Conservation (phyloP, 306 rosid species). For the Dryas octopetala region DNA sequence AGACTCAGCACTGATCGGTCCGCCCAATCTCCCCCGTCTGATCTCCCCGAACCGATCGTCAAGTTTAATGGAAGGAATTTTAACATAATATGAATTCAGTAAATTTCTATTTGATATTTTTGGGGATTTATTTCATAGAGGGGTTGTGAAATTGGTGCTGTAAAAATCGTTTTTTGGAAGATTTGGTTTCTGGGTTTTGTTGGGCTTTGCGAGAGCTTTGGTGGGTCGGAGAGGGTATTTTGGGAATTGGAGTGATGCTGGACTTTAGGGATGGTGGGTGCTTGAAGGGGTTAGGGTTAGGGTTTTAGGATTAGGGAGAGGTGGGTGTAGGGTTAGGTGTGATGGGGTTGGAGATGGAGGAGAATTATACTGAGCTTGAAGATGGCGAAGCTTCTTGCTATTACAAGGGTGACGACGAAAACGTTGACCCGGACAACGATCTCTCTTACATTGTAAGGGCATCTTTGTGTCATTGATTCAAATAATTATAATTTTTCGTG, state of each 20-base stretch:
- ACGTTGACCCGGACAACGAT: constrained; percentile 51
- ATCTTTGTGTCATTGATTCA: constrained; percentile 26
- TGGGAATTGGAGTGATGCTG: constrained; percentile 56
- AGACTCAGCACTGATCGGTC: neutral
- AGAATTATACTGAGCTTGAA: constrained; percentile 52
- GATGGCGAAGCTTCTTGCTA: constrained; percentile 79
- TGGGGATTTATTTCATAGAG: constrained; percentile 38
- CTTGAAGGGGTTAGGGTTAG: constrained; percentile 34
- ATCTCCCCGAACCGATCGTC: constrained; percentile 1
- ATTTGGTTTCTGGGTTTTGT: constrained; percentile 44
- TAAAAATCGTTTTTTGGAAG: constrained; percentile 26
- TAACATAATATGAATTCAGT: constrained; percentile 20
- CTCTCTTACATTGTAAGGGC: constrained; percentile 80
- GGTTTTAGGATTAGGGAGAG: constrained; percentile 41
- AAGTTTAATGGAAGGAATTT: neutral
- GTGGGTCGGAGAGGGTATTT: constrained; percentile 37
- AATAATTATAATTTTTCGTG: constrained; percentile 16
- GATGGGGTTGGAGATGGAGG: constrained; percentile 45
- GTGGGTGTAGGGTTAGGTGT: constrained; percentile 32
- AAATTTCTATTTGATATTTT: constrained; percentile 33
- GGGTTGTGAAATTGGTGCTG: constrained; percentile 29
- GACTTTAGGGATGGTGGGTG: constrained; percentile 65
- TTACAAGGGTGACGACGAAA: constrained; percentile 49
- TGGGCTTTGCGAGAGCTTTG: constrained; percentile 33
- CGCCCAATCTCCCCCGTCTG: neutral